Evolutionary conservation across 2,329 filamentous ascomycete genomes (phyloP), one percentile per base, ranked within the genome.

Genomic region (Fusarium sp.): DNA sequence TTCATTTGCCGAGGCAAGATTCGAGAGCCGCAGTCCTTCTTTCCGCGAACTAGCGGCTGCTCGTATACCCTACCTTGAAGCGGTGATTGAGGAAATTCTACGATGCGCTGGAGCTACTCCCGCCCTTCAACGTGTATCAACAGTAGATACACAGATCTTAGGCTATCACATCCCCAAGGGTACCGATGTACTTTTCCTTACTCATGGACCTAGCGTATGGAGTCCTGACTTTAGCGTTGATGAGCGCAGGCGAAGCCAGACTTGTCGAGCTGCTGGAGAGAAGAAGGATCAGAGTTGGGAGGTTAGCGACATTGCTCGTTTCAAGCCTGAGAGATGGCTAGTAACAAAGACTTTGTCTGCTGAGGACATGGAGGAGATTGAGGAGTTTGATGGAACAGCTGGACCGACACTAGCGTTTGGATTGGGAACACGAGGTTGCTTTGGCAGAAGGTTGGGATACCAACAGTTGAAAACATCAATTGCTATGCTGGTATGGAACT

Each of bases 331-430:
- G 11, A 37, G 49, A 2, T 53, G 49, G 49, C 34, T 53, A 1
- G 2, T 40, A 7, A 18, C 34, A 7, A 53, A 29, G n/a, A 8
- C 14, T 3, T 4, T 30, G 2, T 10, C 20, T 4, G 24, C 8
- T 13, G 11, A 16, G 1, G 11, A 11, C 9, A 14, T 11, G n/a
- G 20, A 22, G 7, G 30, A n/a, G 4, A 6, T 8, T 0, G 32
- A 29, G 3, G 48, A 53, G 2, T 53, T 52, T 10, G 34, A 53
- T 22, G 6, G 3, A 2, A 20, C 4, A 24, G 30, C 49, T 7
- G 34, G 49, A 1, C 49, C 49, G 7, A 6, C 30, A 20, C 25
- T 53, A 4, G 34, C 32, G 7, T 53, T 53, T 3, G 49, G 49
- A 4, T 3, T 18, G 11, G 49, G 49, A 1, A 53, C 24, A 1